Evolutionary conservation across 768 basidiomycete genomes (phyloP), one percentile per base, ranked within the genome.

Genomic region (Suillus clintonianus): DNA sequence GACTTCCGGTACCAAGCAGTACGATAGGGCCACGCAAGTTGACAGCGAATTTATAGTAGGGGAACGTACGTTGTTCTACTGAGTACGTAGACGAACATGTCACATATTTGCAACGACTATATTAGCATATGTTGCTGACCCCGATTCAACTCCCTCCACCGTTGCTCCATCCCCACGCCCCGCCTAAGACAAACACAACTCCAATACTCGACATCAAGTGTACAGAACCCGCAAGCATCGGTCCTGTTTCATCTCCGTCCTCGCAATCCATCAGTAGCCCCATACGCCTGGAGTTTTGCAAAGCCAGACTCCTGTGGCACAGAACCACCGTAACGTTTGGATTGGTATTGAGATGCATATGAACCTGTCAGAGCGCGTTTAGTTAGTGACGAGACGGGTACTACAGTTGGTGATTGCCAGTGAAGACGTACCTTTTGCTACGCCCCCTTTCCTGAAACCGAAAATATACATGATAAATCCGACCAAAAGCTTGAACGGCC

Each of bases 251-350:
- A 11, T 54, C 61, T 42, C 19, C 22, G 11, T 64, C 60, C 22
- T 54, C n/a, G 8, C 10, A 17, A 27, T 24, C n/a, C 22, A 11
- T 51, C 34, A 10, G 41, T 48, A 9, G 64, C 64, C 27, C 55
- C 64, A 39, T 56, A 62, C 6, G 62, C 62, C 56, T 62, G 64
- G 5, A 65, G 24, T 11, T 48, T 42, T 8, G 55, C 32, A 24
- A 63, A 65, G 17, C 13, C 4, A 3, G 64, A 65, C 32, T 50
- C 17, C 32, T 22, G 39, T 27, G 51, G 64, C 5, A 62, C 53
- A 39, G 59, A 53, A 10, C 55, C 62, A 22, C 62, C 63, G 41
- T 65, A 62, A 37, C 58, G 27, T 36, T n/a, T 22, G 42, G 53
- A 62, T 47, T 65, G 64, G 43, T 58, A 57, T n/a, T 19, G 34